phyloP scores from a whole-genome alignment of 2,329 filamentous ascomycete species.

The Apiospora saccharicola region DNA sequence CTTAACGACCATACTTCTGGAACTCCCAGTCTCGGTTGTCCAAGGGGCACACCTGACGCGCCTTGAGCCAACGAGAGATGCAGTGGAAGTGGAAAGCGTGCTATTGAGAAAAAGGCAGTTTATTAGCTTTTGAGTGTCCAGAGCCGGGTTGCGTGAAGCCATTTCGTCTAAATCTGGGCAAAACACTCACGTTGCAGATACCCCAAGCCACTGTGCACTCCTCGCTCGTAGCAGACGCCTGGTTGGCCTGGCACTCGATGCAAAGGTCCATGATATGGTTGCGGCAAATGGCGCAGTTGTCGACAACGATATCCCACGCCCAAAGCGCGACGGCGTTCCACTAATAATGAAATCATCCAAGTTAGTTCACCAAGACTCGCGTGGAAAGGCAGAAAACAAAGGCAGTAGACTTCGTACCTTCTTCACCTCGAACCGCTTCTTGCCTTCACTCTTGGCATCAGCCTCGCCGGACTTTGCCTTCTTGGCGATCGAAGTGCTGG shows the following conservation, averaged over 20 bases:
- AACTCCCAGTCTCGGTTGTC: slow-evolving; percentile 99
- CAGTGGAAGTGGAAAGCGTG: slow-evolving; percentile 99
- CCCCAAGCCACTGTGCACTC: slow-evolving; percentile 99
- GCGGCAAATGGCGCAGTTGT: slow-evolving; percentile 98
- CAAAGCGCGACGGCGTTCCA: slow-evolving; percentile 98
- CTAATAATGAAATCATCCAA: slow-evolving; percentile 53
- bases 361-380: slow-evolving; percentile 24
- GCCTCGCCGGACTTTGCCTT: slow-evolving; percentile 51
- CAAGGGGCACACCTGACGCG: slow-evolving; percentile 95
- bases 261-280: slow-evolving; percentile 99
- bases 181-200: slow-evolving; percentile 89
- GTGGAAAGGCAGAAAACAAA: background rate
- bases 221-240: slow-evolving; percentile 94
- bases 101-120: slow-evolving; percentile 53
- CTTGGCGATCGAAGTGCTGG: slow-evolving; percentile 60
- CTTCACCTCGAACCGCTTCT: slow-evolving; percentile 98
- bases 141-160: background rate
- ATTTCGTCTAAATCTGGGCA: background rate
- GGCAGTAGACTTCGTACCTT: slow-evolving; percentile 69
- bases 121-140: slow-evolving; percentile 44
- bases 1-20: slow-evolving; percentile 89
- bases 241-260: slow-evolving; percentile 98
- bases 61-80: slow-evolving; percentile 98
- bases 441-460: slow-evolving; percentile 69
- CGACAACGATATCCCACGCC: slow-evolving; percentile 99